Conservation (phyloP, 441 rosid genomes). For the Adansonia rubrostipa region DNA sequence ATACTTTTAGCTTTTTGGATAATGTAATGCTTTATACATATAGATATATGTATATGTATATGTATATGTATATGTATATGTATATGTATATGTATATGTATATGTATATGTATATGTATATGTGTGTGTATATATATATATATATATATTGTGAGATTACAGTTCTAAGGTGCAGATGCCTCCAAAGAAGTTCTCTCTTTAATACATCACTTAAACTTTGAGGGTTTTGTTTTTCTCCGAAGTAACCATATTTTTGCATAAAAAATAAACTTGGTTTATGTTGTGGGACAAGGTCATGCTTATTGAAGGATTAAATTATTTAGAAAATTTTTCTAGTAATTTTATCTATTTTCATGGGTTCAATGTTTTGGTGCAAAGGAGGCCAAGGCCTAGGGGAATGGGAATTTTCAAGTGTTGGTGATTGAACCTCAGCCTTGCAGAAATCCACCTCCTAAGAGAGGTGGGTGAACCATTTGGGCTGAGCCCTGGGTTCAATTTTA, state of each 20-base stretch:
- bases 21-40: too few species aligned
- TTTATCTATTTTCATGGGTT: slow-evolving; percentile 13
- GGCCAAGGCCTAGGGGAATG: too few species aligned
- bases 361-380: background rate
- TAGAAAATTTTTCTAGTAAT: slow-evolving; percentile 11
- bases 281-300: slow-evolving; percentile 15
- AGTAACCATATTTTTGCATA: background rate
- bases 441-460: too few species aligned
- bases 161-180: slow-evolving; percentile 10
- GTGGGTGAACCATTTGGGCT: background rate
- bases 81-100: too few species aligned
- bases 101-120: too few species aligned
- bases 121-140: background rate
- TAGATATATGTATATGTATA: too few species aligned
- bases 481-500: background rate
- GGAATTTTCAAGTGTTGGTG: too few species aligned
- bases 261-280: slow-evolving; percentile 3
- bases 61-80: too few species aligned
- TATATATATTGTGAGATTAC: background rate
- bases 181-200: background rate
- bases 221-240: background rate
- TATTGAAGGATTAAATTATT: slow-evolving; percentile 16
- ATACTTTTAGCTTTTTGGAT: background rate
- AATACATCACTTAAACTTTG: background rate
- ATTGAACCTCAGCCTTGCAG: too few species aligned